phyloP scores from a whole-genome alignment of 2,329 filamentous ascomycete genomes.

The Alternaria tenuissima region DNA sequence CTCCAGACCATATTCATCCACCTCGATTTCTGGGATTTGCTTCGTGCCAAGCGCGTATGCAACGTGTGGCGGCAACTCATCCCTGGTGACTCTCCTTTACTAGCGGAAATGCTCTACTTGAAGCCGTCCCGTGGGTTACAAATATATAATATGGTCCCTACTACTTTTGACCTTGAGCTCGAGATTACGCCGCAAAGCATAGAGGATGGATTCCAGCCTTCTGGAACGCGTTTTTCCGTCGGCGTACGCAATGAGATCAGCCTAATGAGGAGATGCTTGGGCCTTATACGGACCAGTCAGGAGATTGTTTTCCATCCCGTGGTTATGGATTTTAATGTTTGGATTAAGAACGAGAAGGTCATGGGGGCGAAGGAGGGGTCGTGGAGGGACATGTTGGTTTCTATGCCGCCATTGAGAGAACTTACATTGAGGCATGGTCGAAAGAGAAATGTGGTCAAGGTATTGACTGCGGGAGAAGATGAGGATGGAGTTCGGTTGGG shows the following conservation, averaged over 20 bases:
- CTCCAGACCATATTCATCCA: conserved; percentile 19
- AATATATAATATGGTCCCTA: conserved; percentile 22
- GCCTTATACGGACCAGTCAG: conserved; percentile 19
- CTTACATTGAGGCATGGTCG: conserved; percentile 13
- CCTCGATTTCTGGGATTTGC: conserved; percentile 21
- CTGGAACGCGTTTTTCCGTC: not conserved
- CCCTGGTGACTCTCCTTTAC: conserved; percentile 21
- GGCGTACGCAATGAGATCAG: conserved; percentile 12
- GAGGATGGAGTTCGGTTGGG: conserved; percentile 18
- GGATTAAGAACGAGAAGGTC: not conserved
- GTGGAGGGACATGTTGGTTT: conserved; percentile 20
- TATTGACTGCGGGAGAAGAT: conserved; percentile 4
- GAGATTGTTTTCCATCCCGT: conserved; percentile 24
- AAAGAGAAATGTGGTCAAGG: conserved; percentile 10
- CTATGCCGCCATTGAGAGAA: conserved; percentile 21
- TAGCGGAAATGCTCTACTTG: conserved; percentile 17
- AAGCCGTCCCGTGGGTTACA: conserved; percentile 21
- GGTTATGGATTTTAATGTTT: conserved; percentile 14
- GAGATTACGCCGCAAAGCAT: conserved; percentile 8
- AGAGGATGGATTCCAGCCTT: conserved; percentile 6
- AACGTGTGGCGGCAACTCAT: conserved; percentile 18
- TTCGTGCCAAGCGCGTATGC: conserved; percentile 21
- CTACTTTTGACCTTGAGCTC: conserved; percentile 19
- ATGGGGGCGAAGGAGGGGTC: not conserved
- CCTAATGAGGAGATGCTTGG: conserved; percentile 15